Conservation (phyloP, 2,329 filamentous ascomycete genomes). For the Calonectria hongkongensis region DNA sequence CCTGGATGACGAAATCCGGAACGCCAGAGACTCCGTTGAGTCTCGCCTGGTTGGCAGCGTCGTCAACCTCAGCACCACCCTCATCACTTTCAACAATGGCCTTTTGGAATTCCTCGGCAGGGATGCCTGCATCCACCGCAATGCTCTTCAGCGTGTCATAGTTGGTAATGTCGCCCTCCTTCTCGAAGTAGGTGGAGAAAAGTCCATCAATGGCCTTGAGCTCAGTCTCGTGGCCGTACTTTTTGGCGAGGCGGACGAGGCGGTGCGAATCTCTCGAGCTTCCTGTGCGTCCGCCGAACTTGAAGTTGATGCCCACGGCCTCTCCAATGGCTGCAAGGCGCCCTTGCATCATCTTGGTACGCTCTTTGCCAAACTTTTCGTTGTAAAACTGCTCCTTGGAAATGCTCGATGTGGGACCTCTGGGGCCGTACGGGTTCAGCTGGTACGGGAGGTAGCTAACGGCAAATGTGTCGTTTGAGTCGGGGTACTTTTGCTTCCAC, state of each 20-base stretch:
- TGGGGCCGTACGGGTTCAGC: conserved; percentile 61
- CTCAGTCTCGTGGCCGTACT: conserved; percentile 70
- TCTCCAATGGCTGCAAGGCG: conserved; percentile 58
- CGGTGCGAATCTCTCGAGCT: conserved; percentile 88
- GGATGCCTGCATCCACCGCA: conserved; percentile 67
- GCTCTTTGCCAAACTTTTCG: conserved; percentile 77
- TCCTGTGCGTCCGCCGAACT: conserved; percentile 81
- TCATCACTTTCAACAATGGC: conserved; percentile 67
- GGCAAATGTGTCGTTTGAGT: conserved; percentile 75
- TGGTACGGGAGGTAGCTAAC: conserved; percentile 69
- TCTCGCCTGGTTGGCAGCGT: conserved; percentile 54
- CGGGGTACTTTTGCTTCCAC: conserved; percentile 63
- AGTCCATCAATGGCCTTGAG: conserved; percentile 71
- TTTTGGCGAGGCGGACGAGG: conserved; percentile 69
- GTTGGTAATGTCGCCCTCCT: conserved; percentile 65
- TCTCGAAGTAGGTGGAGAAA: conserved; percentile 65
- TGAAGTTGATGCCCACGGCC: conserved; percentile 64
- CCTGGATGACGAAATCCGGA: conserved; percentile 84
- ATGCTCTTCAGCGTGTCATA: conserved; percentile 60
- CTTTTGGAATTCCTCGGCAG: conserved; percentile 60
- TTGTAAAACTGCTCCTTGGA: conserved; percentile 62
- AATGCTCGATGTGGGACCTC: conserved; percentile 56
- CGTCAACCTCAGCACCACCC: conserved; percentile 64
- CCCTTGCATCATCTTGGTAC: conserved; percentile 63
- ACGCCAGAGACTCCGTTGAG: conserved; percentile 75